Evolutionary conservation across 129 eudicot genomes (phyloP).

Genomic region (Flaveria sonorensis): DNA sequence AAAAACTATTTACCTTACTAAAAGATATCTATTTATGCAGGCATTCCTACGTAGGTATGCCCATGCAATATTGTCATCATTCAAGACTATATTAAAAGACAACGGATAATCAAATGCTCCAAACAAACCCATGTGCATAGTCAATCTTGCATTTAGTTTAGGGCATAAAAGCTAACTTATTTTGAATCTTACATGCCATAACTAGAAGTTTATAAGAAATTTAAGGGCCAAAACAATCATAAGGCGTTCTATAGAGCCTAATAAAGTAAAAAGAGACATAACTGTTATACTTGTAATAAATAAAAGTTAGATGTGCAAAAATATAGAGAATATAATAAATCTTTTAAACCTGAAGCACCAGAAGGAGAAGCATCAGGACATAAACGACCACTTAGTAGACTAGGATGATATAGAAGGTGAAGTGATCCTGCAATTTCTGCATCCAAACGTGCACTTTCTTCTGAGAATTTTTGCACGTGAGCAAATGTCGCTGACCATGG

Average conservation of each 20-base stretch:
- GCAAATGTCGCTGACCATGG: slow-evolving; percentile 86
- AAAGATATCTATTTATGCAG: neutral
- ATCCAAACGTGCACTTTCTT: slow-evolving; percentile 82
- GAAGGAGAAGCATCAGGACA: slow-evolving; percentile 99
- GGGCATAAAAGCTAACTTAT: slow-evolving; percentile 6
- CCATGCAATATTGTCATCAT: neutral
- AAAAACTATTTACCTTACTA: neutral
- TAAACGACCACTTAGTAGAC: slow-evolving; percentile 87
- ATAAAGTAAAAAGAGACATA: slow-evolving; percentile 14
- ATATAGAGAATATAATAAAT: slow-evolving; percentile 19
- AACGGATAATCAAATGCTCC: neutral
- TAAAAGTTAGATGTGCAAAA: neutral
- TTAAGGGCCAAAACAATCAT: neutral
- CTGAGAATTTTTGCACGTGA: slow-evolving; percentile 73
- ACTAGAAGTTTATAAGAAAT: slow-evolving; percentile 18
- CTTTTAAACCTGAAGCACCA: slow-evolving; percentile 82
- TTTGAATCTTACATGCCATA: slow-evolving; percentile 16
- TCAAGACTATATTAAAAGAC: neutral
- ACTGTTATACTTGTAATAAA: neutral
- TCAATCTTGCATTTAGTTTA: slow-evolving; percentile 15
- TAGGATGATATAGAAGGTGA: slow-evolving; percentile 97
- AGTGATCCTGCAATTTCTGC: slow-evolving; percentile 80
- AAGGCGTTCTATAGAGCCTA: slow-evolving; percentile 13
- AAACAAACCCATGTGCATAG: slow-evolving; percentile 12
- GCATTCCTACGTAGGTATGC: slow-evolving; percentile 23